Percentiles rank a stretch among this genome's conserved stretches.
These are phyloP conservation scores for Schizosaccharomyces japonicus DNA, from an alignment of 805 yeast species.

Conservation along the genomic window DNA sequence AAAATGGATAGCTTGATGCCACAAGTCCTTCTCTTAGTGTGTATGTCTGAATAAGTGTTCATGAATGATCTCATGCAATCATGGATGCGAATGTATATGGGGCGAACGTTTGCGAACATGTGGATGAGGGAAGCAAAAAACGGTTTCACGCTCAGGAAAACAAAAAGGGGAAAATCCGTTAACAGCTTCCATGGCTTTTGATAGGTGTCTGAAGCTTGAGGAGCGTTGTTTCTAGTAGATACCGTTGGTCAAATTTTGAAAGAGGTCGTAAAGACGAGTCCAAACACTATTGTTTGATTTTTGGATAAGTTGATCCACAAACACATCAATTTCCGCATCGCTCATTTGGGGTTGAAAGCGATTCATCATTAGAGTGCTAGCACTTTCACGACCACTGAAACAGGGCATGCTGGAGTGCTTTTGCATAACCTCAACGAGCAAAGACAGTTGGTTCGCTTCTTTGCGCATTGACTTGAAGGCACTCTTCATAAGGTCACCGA, in stretches of 20 bases:
- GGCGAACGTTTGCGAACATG: too few relatives aligned
- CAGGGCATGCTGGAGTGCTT: constrained; percentile 69
- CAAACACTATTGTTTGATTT: constrained; percentile 72
- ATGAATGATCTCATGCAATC: too few relatives aligned
- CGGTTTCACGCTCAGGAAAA: too few relatives aligned
- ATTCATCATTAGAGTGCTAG: constrained; percentile 55
- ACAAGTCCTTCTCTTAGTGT: too few relatives aligned
- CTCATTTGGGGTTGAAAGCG: constrained; percentile 55
- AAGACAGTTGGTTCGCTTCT: constrained; percentile 48
- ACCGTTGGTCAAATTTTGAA: constrained; percentile 85
- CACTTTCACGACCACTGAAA: constrained; percentile 65
- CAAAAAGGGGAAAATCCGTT: too few relatives aligned
- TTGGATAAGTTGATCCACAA: constrained; percentile 58
- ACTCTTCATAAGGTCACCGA: constrained; percentile 37
- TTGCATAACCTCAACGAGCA: constrained; percentile 83
- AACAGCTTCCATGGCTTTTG: too few relatives aligned
- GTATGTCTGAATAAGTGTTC: too few relatives aligned
- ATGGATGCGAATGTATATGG: too few relatives aligned
- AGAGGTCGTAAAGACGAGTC: constrained; percentile 83
- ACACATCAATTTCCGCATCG: constrained; percentile 48
- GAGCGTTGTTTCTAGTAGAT: constrained; percentile 38
- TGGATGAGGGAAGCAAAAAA: too few relatives aligned
- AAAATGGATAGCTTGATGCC: too few relatives aligned
- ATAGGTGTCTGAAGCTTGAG: too few relatives aligned
- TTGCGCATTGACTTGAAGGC: constrained; percentile 55